phyloP scores from a whole-genome alignment of 2,329 filamentous ascomycete genomes.

The Biscogniauxia marginata region DNA sequence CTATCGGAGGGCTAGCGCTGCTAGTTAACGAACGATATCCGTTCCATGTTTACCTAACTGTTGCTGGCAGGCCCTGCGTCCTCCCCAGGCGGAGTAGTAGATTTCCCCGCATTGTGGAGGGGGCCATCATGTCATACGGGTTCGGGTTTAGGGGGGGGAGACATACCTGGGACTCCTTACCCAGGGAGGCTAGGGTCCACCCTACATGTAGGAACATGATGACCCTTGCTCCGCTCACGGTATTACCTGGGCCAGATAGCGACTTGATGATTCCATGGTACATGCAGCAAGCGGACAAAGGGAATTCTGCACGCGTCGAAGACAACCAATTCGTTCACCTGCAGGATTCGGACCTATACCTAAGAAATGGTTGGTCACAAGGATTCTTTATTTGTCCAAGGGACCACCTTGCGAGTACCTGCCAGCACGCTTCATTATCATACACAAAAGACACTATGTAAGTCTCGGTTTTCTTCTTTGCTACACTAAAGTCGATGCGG shows the following conservation, averaged over 20 bases:
- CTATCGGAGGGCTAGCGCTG: neutral
- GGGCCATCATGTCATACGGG: conserved; percentile 1
- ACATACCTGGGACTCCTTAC: neutral
- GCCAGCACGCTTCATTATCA: neutral
- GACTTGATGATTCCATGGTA: neutral
- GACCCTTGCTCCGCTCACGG: neutral
- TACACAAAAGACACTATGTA: neutral
- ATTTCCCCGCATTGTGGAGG: conserved; percentile 21
- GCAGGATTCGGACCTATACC: neutral
- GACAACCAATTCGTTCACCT: neutral
- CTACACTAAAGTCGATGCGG: neutral
- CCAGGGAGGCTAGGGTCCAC: neutral
- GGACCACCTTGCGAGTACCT: neutral
- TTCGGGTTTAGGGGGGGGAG: neutral
- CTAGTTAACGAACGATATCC: neutral
- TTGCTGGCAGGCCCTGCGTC: neutral
- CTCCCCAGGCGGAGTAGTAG: neutral
- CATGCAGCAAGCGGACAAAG: neutral
- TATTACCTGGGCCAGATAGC: neutral
- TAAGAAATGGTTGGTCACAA: neutral
- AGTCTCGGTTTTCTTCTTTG: neutral
- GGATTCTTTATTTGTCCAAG: neutral
- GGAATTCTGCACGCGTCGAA: neutral
- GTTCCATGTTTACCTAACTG: conserved; percentile 5
- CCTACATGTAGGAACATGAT: neutral